Percentiles rank a stretch among this genome's conserved stretches.
phyloP scores from a whole-genome alignment of 768 basidiomycete genomes.

The Strobilomyces confusus region DNA sequence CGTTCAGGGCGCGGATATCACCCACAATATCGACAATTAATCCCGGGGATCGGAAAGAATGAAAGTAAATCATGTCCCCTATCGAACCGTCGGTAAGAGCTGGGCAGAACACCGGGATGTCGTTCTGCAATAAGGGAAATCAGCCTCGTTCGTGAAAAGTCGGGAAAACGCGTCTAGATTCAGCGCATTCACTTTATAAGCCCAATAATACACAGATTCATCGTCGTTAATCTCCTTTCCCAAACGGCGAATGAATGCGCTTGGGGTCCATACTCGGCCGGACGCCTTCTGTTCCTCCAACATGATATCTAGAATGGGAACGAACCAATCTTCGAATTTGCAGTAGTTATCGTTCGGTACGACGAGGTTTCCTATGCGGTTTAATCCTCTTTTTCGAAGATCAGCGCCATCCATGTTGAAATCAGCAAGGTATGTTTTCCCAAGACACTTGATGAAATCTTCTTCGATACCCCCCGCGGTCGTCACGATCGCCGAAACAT shows the following conservation, averaged over 20 bases:
- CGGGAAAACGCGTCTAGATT: slow-evolving; percentile 11
- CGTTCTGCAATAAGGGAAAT: slow-evolving; percentile 59
- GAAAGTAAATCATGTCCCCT: slow-evolving; percentile 99
- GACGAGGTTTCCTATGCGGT: slow-evolving; percentile 93
- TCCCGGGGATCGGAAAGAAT: slow-evolving; percentile 85
- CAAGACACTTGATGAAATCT: slow-evolving; percentile 98
- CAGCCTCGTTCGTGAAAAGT: slow-evolving; percentile 20
- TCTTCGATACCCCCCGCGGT: slow-evolving; percentile 99
- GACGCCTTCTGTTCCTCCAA: slow-evolving; percentile 77
- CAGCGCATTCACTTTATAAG: slow-evolving; percentile 79
- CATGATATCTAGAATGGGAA: slow-evolving; percentile 88
- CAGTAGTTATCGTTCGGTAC: slow-evolving; percentile 99
- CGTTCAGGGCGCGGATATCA: slow-evolving; percentile 91
- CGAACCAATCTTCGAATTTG: slow-evolving; percentile 99
- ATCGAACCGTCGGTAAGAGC: slow-evolving; percentile 97
- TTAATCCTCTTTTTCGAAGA: slow-evolving; percentile 86
- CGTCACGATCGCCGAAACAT: slow-evolving; percentile 87
- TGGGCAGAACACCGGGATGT: slow-evolving; percentile 98
- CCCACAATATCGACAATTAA: slow-evolving; percentile 90
- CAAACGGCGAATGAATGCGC: slow-evolving; percentile 85
- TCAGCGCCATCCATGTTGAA: slow-evolving; percentile 90
- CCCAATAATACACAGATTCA: slow-evolving; percentile 98
- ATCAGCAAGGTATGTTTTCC: slow-evolving; percentile 92
- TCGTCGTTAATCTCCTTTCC: slow-evolving; percentile 98
- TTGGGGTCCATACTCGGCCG: slow-evolving; percentile 85